Conservation (phyloP, 257 asterid species). For the Cinchona pubescens region DNA sequence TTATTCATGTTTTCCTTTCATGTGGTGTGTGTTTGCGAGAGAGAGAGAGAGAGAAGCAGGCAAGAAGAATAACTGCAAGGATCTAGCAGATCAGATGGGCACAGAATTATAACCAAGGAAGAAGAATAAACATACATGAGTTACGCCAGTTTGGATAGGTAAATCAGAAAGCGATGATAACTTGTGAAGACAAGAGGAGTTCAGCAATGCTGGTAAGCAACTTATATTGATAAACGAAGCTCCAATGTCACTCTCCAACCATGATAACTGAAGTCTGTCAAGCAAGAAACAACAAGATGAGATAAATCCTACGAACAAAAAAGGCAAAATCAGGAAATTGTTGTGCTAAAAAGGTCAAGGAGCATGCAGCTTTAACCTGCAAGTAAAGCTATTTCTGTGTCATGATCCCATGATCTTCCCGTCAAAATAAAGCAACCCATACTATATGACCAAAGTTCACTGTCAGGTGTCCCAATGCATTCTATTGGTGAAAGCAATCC, state of each 20-base stretch:
- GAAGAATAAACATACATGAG: slow-evolving; percentile 47
- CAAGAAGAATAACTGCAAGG: neutral
- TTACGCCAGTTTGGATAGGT: slow-evolving; percentile 34
- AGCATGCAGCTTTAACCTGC: neutral
- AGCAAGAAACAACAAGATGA: slow-evolving; percentile 17
- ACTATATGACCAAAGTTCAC: neutral
- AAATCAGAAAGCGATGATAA: slow-evolving; percentile 55
- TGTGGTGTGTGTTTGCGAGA: too few species aligned
- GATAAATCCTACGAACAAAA: neutral
- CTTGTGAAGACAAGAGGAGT: slow-evolving; percentile 75
- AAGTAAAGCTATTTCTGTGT: neutral
- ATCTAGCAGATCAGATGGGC: neutral
- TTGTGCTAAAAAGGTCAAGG: neutral
- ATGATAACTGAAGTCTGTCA: slow-evolving; percentile 68
- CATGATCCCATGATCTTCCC: neutral
- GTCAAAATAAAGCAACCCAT: neutral
- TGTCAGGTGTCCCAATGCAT: neutral
- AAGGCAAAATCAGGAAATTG: neutral
- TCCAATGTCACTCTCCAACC: slow-evolving; percentile 64
- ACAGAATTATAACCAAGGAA: slow-evolving; percentile 11
- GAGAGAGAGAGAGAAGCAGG: neutral
- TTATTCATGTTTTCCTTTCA: neutral
- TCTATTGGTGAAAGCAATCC: neutral
- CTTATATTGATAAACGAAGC: slow-evolving; percentile 73
- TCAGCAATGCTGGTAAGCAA: slow-evolving; percentile 75